Evolutionary conservation across 1,139 yeast species (phyloP).

Genomic region (Kluyveromyces sp.): DNA sequence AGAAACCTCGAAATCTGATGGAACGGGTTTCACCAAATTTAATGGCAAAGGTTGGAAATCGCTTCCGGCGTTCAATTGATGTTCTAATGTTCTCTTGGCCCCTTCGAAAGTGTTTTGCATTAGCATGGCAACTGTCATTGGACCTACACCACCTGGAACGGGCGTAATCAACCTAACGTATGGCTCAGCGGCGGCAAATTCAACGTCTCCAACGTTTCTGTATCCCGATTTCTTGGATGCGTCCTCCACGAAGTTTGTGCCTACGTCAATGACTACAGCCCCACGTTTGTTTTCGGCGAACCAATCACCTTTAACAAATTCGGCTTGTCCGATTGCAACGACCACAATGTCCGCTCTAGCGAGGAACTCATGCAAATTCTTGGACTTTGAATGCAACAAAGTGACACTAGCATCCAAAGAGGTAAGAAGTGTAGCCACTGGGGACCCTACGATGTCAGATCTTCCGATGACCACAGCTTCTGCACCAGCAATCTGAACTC

Average conservation of each 20-base stretch:
- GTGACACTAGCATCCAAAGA: slow-evolving; percentile 75
- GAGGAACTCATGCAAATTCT: slow-evolving; percentile 53
- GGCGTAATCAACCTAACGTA: slow-evolving; percentile 81
- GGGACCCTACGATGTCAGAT: slow-evolving; percentile 94
- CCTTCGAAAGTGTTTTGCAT: slow-evolving; percentile 80
- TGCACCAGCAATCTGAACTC: slow-evolving; percentile 63
- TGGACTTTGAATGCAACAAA: slow-evolving; percentile 67
- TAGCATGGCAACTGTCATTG: slow-evolving; percentile 97
- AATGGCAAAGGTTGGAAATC: slow-evolving; percentile 49
- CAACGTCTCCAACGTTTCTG: slow-evolving; percentile 91
- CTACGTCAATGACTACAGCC: slow-evolving; percentile 90
- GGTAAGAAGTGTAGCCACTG: slow-evolving; percentile 76
- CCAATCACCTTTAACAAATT: slow-evolving; percentile 84
- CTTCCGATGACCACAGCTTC: slow-evolving; percentile 94
- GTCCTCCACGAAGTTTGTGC: slow-evolving; percentile 84
- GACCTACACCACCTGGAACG: slow-evolving; percentile 99
- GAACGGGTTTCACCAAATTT: slow-evolving; percentile 70
- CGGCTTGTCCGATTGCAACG: slow-evolving; percentile 84
- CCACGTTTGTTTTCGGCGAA: slow-evolving; percentile 51
- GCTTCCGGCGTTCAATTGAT: slow-evolving; percentile 19
- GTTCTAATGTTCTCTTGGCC: slow-evolving; percentile 46
- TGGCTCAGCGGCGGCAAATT: slow-evolving; percentile 57
- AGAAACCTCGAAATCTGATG: slow-evolving; percentile 89
- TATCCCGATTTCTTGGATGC: slow-evolving; percentile 71
- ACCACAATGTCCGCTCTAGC: slow-evolving; percentile 81